Base-by-base conservation (phyloP, 768 basidiomycete genomes). In the Leccinum truebloodii region DNA sequence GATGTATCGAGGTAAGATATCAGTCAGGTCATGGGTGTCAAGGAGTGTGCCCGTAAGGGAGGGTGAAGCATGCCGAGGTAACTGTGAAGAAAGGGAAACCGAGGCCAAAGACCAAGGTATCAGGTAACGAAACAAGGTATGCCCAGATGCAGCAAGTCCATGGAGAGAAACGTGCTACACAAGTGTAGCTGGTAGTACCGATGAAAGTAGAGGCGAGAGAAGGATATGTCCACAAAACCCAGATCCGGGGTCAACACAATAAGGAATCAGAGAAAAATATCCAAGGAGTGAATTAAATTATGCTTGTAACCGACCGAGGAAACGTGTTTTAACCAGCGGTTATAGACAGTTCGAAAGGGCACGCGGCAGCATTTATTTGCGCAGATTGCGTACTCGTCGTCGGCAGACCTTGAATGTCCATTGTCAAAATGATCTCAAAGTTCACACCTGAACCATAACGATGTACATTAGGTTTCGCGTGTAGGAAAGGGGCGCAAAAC, bases 361-460 rank as follows among this genome's bases (percentile, higher is more conserved):
- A 91, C 26, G 81, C 76, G 0, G 86, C 92, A 65, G 82, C 77
- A 9, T 81, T 72, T 39, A 90, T 80, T 60, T 83, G 80, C 0
- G 84, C 83, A 0, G 87, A 84, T 4, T 86, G 78, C 12, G 71
- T 71, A 41, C 78, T 80, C 4, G 77, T 79, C n/a, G 78, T 76
- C 35, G 81, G 75, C 35, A 95, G 80, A 14, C 94, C 94, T 14
- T 79, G 70, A 63, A 95, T 94, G 37, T 79, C 74, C 83, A 92
- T 84, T 37, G 83, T 78, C 28, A 92, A 70, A 20, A 86, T 71
- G 41, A 95, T 73, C 32, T 84, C 82, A 70, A 95, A 86, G 66
- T 84, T 79, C 39, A 94, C 79, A 35, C 73, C 77, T 74, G 48
- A n/a, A 18, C 22, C 20, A 26, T 48, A 65, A 59, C 24, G 63